Percentiles rank a stretch among this genome's conserved stretches.
Conservation (phyloP, 2,329 filamentous ascomycete genomes). For the Cladosporium halotolerans region DNA sequence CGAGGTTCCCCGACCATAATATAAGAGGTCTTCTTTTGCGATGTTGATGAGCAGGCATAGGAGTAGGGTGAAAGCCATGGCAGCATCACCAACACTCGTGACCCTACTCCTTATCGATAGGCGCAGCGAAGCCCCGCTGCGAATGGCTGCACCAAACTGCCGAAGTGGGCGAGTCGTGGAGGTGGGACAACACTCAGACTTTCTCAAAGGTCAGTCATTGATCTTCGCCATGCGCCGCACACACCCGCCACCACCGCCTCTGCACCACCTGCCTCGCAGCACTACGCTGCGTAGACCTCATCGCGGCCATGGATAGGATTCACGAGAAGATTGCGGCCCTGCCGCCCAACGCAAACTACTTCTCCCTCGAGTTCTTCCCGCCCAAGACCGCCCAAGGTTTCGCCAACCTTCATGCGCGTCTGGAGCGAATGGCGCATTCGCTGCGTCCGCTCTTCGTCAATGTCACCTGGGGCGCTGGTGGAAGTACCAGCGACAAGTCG, state of each 20-base stretch:
- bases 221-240: neutral
- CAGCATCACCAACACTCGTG: too few relatives aligned
- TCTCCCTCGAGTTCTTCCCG: slow-evolving; percentile 98
- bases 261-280: neutral
- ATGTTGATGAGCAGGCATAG: too few relatives aligned
- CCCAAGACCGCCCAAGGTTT: slow-evolving; percentile 96
- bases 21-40: too few relatives aligned
- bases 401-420: slow-evolving; percentile 83
- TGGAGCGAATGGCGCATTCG: slow-evolving; percentile 90
- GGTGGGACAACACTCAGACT: neutral
- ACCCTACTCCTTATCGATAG: neutral
- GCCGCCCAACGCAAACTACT: slow-evolving; percentile 74
- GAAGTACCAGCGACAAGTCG: slow-evolving; percentile 83
- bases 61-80: too few relatives aligned
- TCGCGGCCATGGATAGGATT: slow-evolving; percentile 43
- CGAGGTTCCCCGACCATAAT: too few relatives aligned
- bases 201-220: neutral
- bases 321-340: slow-evolving; percentile 92
- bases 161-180: neutral
- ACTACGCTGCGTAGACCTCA: neutral
- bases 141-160: neutral
- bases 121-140: neutral
- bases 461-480: slow-evolving; percentile 95
- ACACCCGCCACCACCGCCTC: neutral
- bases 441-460: slow-evolving; percentile 91